Percentiles rank a stretch among this genome's conserved stretches.
Evolutionary conservation across 1,284 basidiomycete genomes (phyloP).

Genomic region (Leccinum fallax): DNA sequence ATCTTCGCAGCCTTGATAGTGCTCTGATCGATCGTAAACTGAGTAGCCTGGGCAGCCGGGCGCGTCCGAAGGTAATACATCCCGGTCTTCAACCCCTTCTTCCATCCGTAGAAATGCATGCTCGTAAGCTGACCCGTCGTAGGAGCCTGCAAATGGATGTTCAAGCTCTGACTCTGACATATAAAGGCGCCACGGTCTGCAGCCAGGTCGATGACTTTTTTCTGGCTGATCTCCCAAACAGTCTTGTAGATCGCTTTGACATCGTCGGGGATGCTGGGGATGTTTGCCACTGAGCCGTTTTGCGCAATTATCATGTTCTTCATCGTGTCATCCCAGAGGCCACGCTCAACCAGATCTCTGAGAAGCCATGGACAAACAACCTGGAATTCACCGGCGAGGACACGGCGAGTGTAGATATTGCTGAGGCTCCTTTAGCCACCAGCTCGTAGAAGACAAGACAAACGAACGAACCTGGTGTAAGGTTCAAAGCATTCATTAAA

Average conservation of each 20-base stretch:
- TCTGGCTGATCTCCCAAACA: conserved; percentile 99
- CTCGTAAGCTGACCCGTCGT: conserved; percentile 94
- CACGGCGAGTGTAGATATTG: conserved; percentile 98
- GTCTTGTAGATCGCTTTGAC: conserved; percentile 98
- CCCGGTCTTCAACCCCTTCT: conserved; percentile 98
- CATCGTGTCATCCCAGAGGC: conserved; percentile 98
- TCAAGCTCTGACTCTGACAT: conserved; percentile 91
- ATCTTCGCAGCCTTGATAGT: conserved; percentile 76
- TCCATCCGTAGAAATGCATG: conserved; percentile 99
- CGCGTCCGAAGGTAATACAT: conserved; percentile 97
- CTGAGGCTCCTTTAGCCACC: conserved; percentile 42
- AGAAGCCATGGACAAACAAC: conserved; percentile 99
- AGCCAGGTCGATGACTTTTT: conserved; percentile 96
- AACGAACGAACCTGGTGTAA: conserved; percentile 70
- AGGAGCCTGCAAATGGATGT: conserved; percentile 92
- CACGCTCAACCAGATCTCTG: conserved; percentile 93
- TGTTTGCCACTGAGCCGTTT: conserved; percentile 94
- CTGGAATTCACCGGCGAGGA: conserved; percentile 99
- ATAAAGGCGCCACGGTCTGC: conserved; percentile 99
- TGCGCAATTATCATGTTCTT: conserved; percentile 99
- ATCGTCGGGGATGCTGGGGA: conserved; percentile 83
- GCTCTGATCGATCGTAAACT: conserved; percentile 94
- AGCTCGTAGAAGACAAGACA: neutral
- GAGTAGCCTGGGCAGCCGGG: conserved; percentile 94
- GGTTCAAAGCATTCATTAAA: conserved; percentile 99